Base-by-base conservation (phyloP, 2,329 filamentous ascomycete species). In the Colletotrichum incanum region DNA sequence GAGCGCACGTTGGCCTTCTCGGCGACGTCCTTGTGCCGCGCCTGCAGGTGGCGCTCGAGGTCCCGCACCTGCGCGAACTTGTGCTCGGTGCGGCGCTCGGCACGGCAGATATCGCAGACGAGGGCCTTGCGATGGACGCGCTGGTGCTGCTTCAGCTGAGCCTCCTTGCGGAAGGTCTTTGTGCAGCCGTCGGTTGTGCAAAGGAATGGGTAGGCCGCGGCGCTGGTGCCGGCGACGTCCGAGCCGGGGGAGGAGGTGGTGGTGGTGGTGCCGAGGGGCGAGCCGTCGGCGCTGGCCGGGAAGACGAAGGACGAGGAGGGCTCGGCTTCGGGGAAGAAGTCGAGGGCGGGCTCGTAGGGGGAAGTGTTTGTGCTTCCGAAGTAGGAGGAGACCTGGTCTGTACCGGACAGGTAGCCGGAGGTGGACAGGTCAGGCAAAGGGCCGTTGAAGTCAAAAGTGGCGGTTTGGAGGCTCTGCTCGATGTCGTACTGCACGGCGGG, bases 11-110 rank as follows among this genome's bases (percentile, higher is more conserved):
- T 74, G 26, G 61, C 43, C 11, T 49, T 64, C 41, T 61, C 65
- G 8, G 73, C 73, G 5, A 72, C 72, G 45, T 72, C 72, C 18
- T 43, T 60, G 65, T 75, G 73, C 12, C 73, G 72, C 16, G 72
- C 73, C 72, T 74, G 73, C 60, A 75, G 45, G 72, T 75, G 73
- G 7, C 73, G 72, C 73, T 75, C 73, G 65, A 75, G 73, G 59
- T 75, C 73, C 16, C 73, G 73, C 11, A 75, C 73, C 65, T 75
- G 73, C 47, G 73, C 73, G 65, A 75, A 75, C 72, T 69, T 75
- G 58, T 74, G 73, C 68, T 69, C 73, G n/a, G 58, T 65, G 28
- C 56, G 72, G 65, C 41, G 60, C 49, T 74, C 70, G 69, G 65
- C 61, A 47, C 65, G 60, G 68, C 73, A 75, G 52, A 74, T 73